These are phyloP conservation scores for Eremothecium gossypii DNA, from an alignment of 1,139 yeast species.

Conservation along the genomic window DNA sequence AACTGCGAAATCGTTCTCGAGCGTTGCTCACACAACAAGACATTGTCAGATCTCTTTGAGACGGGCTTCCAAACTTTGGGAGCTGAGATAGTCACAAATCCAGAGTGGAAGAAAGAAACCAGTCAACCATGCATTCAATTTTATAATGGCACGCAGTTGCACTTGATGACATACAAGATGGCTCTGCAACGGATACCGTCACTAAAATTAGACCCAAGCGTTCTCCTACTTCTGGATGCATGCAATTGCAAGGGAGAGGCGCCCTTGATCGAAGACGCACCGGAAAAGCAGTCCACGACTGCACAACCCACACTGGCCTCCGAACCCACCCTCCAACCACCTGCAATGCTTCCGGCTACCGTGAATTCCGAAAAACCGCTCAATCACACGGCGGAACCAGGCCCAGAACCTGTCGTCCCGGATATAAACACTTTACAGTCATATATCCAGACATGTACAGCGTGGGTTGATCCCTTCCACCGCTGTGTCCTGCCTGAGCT, in stretches of 20 bases:
- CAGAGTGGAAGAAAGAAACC: not conserved
- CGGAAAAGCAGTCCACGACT: too few species aligned
- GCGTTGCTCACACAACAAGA: not conserved
- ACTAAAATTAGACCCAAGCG: not conserved
- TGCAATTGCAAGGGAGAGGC: slow-evolving; percentile 3
- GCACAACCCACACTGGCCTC: too few species aligned
- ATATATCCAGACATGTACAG: not conserved
- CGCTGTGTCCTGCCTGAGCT: not conserved
- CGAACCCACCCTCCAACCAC: too few species aligned
- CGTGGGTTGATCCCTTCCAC: slow-evolving; percentile 1
- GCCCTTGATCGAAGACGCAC: too few species aligned
- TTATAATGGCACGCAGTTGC: not conserved
- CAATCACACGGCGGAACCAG: too few species aligned
- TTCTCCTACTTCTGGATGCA: not conserved
- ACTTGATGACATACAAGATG: not conserved
- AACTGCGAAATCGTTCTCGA: not conserved
- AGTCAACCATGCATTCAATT: not conserved
- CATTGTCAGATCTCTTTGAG: not conserved
- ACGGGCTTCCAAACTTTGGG: slow-evolving; percentile 3
- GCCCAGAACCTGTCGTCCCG: too few species aligned
- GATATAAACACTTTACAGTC: not conserved
- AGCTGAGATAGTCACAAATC: not conserved
- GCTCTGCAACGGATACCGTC: slow-evolving; percentile 1
- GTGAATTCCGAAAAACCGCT: too few species aligned
- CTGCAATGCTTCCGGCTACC: too few species aligned